Evolutionary conservation across 2,329 filamentous ascomycete species (phyloP).

Genomic region (Setomelanomma holmii): DNA sequence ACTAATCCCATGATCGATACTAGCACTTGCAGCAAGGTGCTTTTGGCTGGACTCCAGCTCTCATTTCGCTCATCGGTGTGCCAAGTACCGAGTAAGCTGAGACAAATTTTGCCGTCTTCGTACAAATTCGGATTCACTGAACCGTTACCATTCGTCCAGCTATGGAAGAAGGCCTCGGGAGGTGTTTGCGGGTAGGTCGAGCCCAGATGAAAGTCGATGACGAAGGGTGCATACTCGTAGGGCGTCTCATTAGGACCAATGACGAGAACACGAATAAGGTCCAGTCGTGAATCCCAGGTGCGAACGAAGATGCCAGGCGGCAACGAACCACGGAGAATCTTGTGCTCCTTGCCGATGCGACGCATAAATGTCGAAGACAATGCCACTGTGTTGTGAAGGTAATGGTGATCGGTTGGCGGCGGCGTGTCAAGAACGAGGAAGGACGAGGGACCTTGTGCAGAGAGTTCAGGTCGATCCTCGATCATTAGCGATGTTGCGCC

Average conservation of each 20-base stretch:
- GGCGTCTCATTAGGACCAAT: slow-evolving; percentile 66
- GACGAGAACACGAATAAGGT: slow-evolving; percentile 65
- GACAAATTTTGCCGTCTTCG: slow-evolving; percentile 68
- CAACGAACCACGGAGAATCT: slow-evolving; percentile 62
- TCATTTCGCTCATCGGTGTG: slow-evolving; percentile 60
- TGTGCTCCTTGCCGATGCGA: slow-evolving; percentile 64
- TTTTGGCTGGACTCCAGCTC: slow-evolving; percentile 60
- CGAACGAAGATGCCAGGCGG: slow-evolving; percentile 65
- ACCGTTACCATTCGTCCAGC: slow-evolving; percentile 61
- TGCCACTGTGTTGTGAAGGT: slow-evolving; percentile 50
- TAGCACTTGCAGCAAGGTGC: slow-evolving; percentile 64
- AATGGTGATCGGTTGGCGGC: slow-evolving; percentile 46
- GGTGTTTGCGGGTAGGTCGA: slow-evolving; percentile 59
- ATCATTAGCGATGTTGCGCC: slow-evolving; percentile 8
- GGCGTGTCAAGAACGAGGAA: slow-evolving; percentile 47
- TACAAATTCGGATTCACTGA: slow-evolving; percentile 69
- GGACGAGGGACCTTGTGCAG: slow-evolving; percentile 18
- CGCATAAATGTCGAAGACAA: slow-evolving; percentile 55
- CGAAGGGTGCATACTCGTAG: slow-evolving; percentile 66
- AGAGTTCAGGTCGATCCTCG: slow-evolving; percentile 13
- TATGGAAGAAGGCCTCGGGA: slow-evolving; percentile 65
- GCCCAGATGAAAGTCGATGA: slow-evolving; percentile 65
- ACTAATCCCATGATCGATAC: slow-evolving; percentile 65
- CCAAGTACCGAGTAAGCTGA: slow-evolving; percentile 67
- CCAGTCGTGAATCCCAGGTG: slow-evolving; percentile 65